These are phyloP conservation scores for Quercus lobata DNA, from an alignment of 331 rosid genomes.

Conservation along the genomic window DNA sequence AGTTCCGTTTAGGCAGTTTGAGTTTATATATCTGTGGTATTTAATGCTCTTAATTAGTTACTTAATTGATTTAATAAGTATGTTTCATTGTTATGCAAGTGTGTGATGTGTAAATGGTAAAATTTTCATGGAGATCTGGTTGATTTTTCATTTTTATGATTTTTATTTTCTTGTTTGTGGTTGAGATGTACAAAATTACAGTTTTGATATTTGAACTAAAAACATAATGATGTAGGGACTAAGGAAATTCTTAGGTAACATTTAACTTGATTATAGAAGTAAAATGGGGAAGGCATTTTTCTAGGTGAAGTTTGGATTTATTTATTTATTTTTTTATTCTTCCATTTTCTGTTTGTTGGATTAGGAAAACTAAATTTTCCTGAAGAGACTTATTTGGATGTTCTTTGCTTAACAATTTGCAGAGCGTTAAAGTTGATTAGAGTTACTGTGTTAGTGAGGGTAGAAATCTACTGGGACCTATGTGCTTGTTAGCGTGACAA, in stretches of 20 bases:
- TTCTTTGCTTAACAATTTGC: not conserved
- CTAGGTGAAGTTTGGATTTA: not conserved
- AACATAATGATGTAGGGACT: not conserved
- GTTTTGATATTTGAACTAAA: not conserved
- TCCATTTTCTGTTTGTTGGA: not conserved
- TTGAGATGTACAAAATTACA: not conserved
- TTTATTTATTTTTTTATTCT: not conserved
- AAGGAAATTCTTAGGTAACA: not conserved
- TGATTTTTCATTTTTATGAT: not conserved
- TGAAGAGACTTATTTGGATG: not conserved
- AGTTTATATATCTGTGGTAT: constrained; percentile 2
- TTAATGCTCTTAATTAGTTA: constrained; percentile 14
- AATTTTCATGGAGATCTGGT: constrained; percentile 19
- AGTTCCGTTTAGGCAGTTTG: constrained; percentile 7
- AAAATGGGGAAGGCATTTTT: not conserved
- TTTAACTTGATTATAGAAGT: not conserved
- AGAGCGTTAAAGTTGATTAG: not conserved
- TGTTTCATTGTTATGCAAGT: not conserved
- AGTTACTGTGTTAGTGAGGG: not conserved
- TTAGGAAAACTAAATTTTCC: not conserved
- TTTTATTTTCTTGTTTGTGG: not conserved
- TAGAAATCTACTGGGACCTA: not conserved
- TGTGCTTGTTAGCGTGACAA: not conserved
- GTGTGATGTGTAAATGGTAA: not conserved
- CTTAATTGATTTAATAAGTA: not conserved